Base-by-base conservation (phyloP, 176 grass and related monocot genomes). In the Alloteropsis semialata region DNA sequence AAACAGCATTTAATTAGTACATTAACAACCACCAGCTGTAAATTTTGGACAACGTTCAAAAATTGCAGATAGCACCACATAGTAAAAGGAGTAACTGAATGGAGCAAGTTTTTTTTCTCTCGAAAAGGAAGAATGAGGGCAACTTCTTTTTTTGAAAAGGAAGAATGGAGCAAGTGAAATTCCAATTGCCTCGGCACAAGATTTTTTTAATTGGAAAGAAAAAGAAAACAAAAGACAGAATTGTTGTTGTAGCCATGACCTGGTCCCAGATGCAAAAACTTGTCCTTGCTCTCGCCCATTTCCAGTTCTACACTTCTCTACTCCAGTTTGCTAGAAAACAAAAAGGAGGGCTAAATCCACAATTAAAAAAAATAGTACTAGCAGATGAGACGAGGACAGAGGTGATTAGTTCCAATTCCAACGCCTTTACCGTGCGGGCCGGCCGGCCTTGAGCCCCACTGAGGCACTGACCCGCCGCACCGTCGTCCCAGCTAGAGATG, bases 351-450 rank as follows among this genome's bases (percentile, higher is more conserved):
- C 39, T n/a, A 70, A 69, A 69, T 69, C 39, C 66, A 15, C 38
- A 39, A 15, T 69, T 17, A 45, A 44, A 69, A 66, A 42, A 39
- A 13, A 5, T 15, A 62, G 15, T 25, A 14, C 46, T 0, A 39
- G 24, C 34, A 66, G 72, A 53, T 22, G 68, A 73, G 80, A 60
- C 9, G 34, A 45, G 55, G 46, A 43, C 46, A 65, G 13, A 33
- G 25, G 59, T 17, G 82, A 76, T 76, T 79, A 50, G 66, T 72
- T 73, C 43, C 51, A 60, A 73, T 69, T 70, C 50, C 56, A 64
- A 75, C 51, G 65, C 84, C 41, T 85, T 79, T 72, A 73, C 67
- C 48, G 75, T 60, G 65, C 65, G 42, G 43, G 12, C 39, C 51
- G 51, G 51, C 44, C 27, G 12, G 64, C 30, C 70, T 25, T 25